phyloP scores from a whole-genome alignment of 306 rosid species.

The Gastrolobium villosum region DNA sequence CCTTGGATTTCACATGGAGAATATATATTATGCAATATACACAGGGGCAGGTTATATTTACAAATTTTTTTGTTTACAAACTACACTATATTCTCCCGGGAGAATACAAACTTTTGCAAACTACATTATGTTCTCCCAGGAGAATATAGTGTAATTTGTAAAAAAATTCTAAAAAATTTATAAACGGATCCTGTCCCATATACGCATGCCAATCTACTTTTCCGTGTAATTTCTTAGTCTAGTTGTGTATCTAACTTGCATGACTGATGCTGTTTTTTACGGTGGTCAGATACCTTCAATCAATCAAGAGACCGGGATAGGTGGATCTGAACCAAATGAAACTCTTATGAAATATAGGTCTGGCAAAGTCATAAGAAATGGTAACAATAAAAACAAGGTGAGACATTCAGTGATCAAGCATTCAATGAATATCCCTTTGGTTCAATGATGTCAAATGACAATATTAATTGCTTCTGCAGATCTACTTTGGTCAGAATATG shows the following conservation, averaged over 20 bases:
- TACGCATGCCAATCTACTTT: conserved; percentile 2
- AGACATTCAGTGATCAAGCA: conserved; percentile 47
- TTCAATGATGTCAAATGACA: conserved; percentile 34
- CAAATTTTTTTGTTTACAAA: too few species aligned
- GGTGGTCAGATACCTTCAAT: conserved; percentile 73
- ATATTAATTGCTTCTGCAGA: conserved; percentile 55
- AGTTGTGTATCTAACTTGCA: conserved; percentile 17
- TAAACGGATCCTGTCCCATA: too few species aligned
- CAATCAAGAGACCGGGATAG: conserved; percentile 73
- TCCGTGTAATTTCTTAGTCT: neutral
- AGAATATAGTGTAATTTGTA: too few species aligned
- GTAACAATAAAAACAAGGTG: conserved; percentile 68
- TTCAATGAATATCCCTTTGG: conserved; percentile 1
- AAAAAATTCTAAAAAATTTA: too few species aligned
- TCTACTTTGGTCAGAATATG: conserved; percentile 87
- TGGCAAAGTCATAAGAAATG: conserved; percentile 66
- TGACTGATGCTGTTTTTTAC: conserved; percentile 43
- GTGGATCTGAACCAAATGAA: conserved; percentile 68
- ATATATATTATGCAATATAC: neutral
- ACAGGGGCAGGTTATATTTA: too few species aligned
- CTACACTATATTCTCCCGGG: too few species aligned
- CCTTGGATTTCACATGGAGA: neutral
- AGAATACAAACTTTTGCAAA: too few species aligned
- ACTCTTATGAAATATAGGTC: conserved; percentile 70
- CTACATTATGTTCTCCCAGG: too few species aligned